Percentiles rank a stretch among this genome's conserved stretches.
Conservation (phyloP, 305 asterid genomes). For the Fraxinus ornus region DNA sequence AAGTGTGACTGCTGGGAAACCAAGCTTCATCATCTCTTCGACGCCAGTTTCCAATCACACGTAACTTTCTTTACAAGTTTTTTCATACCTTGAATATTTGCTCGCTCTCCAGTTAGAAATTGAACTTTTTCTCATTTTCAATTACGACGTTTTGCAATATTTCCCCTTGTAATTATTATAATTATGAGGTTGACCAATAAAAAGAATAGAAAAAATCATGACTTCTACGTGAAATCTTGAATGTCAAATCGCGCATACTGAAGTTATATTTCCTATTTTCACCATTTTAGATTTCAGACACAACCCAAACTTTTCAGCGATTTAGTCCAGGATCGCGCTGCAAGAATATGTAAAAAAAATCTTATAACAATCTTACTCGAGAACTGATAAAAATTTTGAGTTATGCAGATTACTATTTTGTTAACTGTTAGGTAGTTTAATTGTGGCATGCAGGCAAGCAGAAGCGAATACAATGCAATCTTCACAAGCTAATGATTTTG, state of each 20-base stretch:
- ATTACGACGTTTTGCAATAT: not conserved
- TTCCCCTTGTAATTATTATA: not conserved
- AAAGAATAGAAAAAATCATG: not conserved
- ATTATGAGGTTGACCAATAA: not conserved
- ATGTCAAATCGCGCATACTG: not conserved
- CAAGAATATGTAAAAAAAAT: not conserved
- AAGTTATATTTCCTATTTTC: not conserved
- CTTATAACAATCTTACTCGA: not conserved
- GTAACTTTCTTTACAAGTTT: conserved; percentile 35
- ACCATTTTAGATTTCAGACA: not conserved
- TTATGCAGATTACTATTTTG: not conserved
- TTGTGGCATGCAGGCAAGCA: conserved; percentile 64
- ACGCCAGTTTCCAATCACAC: conserved; percentile 54
- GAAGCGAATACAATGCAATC: conserved; percentile 58
- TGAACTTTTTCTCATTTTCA: not conserved
- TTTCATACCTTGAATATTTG: not conserved
- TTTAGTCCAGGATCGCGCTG: not conserved
- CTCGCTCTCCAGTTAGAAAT: not conserved
- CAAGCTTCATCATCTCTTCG: conserved; percentile 67
- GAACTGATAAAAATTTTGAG: not conserved
- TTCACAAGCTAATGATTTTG: conserved; percentile 60
- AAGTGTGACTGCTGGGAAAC: conserved; percentile 59
- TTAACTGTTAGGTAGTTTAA: conserved; percentile 17
- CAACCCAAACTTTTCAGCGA: not conserved
- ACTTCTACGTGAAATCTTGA: not conserved